Percentiles rank a stretch among this genome's conserved stretches.
These are phyloP conservation scores for Tetrapisispora namnaoensis DNA, from an alignment of 805 yeast genomes.

Conservation along the genomic window DNA sequence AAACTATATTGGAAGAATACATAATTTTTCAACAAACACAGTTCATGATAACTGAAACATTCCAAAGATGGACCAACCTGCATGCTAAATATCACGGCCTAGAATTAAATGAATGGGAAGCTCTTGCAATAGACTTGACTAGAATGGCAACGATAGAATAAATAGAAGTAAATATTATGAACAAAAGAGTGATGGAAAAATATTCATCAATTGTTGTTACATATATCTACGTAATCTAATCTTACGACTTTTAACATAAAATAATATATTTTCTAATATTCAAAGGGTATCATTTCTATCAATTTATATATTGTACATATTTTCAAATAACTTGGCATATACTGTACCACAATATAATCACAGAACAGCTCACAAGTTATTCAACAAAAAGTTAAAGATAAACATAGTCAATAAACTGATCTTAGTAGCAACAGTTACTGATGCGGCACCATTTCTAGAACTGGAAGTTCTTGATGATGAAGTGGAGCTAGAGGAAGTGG, in stretches of 20 bases:
- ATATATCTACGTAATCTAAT: too few species aligned
- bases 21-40: conserved; percentile 75
- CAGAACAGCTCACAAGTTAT: neutral
- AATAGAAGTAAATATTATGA: neutral
- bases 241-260: neutral
- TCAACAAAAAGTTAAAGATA: conserved; percentile 1
- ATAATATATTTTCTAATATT: neutral
- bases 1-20: conserved; percentile 67
- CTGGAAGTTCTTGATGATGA: conserved; percentile 3
- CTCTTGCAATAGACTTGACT: conserved; percentile 33
- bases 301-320: neutral
- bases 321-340: neutral
- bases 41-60: conserved; percentile 55
- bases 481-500: conserved; percentile 3
- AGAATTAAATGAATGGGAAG: conserved; percentile 45
- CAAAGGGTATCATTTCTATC: neutral
- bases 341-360: neutral
- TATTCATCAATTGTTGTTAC: too few species aligned
- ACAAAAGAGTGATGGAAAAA: neutral
- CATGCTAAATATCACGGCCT: conserved; percentile 49
- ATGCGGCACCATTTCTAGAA: conserved; percentile 3
- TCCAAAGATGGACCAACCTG: conserved; percentile 68
- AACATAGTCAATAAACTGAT: neutral
- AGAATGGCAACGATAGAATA: conserved; percentile 37
- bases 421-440: neutral